Evolutionary conservation across 495 filamentous ascomycete genomes (phyloP).

Genomic region (Penicillium soppii): DNA sequence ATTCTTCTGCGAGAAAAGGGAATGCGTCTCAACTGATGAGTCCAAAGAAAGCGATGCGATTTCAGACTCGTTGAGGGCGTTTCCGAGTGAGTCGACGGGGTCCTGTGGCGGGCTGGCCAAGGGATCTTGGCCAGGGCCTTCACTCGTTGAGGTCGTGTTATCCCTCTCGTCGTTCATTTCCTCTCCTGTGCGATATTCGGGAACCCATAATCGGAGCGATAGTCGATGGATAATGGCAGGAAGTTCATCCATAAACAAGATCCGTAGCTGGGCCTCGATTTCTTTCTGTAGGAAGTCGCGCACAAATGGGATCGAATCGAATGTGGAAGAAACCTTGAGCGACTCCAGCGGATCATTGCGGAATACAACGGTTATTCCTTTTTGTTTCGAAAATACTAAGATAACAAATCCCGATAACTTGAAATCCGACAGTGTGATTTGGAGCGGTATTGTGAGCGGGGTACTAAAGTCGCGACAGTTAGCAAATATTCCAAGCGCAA

Average conservation of each 20-base stretch:
- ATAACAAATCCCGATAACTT: constrained; percentile 98
- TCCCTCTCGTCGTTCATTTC: constrained; percentile 37
- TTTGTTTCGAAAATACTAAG: constrained; percentile 93
- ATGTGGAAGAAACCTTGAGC: constrained; percentile 96
- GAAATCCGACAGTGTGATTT: constrained; percentile 95
- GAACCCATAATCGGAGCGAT: constrained; percentile 85
- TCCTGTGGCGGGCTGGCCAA: constrained; percentile 77
- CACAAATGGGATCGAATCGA: constrained; percentile 98
- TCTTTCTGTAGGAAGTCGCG: constrained; percentile 95
- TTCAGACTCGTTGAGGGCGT: constrained; percentile 68
- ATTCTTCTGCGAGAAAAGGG: constrained; percentile 89
- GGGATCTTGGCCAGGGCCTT: constrained; percentile 66
- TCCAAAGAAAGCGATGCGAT: constrained; percentile 75
- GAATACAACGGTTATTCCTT: constrained; percentile 93
- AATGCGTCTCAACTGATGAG: constrained; percentile 71
- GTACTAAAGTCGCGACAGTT: constrained; percentile 39
- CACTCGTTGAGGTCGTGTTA: constrained; percentile 23
- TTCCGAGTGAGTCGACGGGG: constrained; percentile 72
- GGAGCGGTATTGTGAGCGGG: constrained; percentile 90
- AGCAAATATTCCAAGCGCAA: constrained; percentile 4
- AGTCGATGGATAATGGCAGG: constrained; percentile 94
- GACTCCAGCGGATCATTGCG: constrained; percentile 97
- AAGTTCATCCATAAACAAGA: constrained; percentile 95
- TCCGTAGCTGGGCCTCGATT: constrained; percentile 90
- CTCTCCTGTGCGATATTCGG: constrained; percentile 73